Percentiles rank a stretch among this genome's conserved stretches.
phyloP scores from a whole-genome alignment of 768 basidiomycete genomes.

The Termitomyces eurrhizus region DNA sequence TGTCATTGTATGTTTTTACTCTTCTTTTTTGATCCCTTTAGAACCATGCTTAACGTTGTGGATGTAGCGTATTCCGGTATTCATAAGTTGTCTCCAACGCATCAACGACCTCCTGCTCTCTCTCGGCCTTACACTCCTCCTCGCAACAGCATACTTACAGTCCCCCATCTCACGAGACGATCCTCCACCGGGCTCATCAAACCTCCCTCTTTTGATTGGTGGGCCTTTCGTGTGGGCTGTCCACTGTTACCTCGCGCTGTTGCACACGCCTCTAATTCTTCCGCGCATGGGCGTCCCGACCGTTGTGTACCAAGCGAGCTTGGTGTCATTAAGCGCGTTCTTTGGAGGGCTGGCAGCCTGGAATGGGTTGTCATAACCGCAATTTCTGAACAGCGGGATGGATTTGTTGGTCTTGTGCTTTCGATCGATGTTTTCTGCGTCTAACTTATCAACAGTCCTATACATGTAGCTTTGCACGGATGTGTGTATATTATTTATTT shows the following conservation, averaged over 20 bases:
- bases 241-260: conserved; percentile 52
- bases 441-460: neutral
- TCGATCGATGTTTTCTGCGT: neutral
- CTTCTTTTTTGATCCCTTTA: neutral
- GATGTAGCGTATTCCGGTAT: conserved; percentile 62
- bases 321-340: conserved; percentile 65
- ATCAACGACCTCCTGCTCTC: conserved; percentile 70
- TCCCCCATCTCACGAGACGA: conserved; percentile 31
- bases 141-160: conserved; percentile 59
- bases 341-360: conserved; percentile 73
- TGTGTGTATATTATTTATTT: neutral
- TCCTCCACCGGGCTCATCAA: conserved; percentile 16
- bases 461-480: neutral
- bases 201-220: conserved; percentile 34
- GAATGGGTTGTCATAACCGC: conserved; percentile 52
- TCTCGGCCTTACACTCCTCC: conserved; percentile 59
- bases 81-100: conserved; percentile 74
- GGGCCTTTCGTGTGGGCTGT: conserved; percentile 41
- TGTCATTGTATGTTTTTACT: conserved; percentile 53
- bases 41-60: conserved; percentile 1
- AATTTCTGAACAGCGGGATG: neutral
- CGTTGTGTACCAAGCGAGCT: conserved; percentile 64
- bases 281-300: conserved; percentile 74
- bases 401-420: neutral
- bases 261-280: conserved; percentile 66